These are phyloP conservation scores for Gypsophila paniculata DNA, from an alignment of 179 eudicot species.

Conservation along the genomic window DNA sequence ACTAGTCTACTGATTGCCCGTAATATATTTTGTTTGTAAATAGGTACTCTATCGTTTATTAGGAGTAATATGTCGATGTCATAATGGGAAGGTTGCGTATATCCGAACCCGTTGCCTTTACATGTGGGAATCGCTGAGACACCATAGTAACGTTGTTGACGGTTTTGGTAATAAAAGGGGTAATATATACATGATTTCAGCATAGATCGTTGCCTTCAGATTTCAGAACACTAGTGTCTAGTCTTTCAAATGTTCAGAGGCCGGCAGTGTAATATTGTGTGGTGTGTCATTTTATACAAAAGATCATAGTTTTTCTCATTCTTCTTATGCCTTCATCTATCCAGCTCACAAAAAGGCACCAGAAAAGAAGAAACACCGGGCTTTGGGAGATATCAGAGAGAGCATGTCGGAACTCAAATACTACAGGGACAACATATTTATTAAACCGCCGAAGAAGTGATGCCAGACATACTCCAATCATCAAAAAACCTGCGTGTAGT, in stretches of 20 bases:
- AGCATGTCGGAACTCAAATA: conserved; percentile 79
- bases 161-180: too few species aligned
- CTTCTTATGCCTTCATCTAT: conserved; percentile 1
- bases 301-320: neutral
- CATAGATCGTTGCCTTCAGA: neutral
- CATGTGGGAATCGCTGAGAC: too few species aligned
- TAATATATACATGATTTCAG: too few species aligned
- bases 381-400: conserved; percentile 82
- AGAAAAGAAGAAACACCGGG: conserved; percentile 65
- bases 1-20: neutral
- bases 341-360: conserved; percentile 60
- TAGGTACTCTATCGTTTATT: too few species aligned
- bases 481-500: neutral
- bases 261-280: too few species aligned
- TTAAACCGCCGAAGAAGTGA: conserved; percentile 47
- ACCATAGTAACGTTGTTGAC: too few species aligned
- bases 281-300: neutral
- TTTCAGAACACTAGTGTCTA: neutral
- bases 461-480: neutral
- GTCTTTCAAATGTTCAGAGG: too few species aligned
- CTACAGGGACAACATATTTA: conserved; percentile 65
- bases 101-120: too few species aligned
- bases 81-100: too few species aligned
- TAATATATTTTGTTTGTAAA: neutral
- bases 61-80: too few species aligned